Percentiles rank a stretch among this genome's conserved stretches.
Evolutionary conservation across 2,329 filamentous ascomycete genomes (phyloP).

Genomic region (Fusarium devonianum): DNA sequence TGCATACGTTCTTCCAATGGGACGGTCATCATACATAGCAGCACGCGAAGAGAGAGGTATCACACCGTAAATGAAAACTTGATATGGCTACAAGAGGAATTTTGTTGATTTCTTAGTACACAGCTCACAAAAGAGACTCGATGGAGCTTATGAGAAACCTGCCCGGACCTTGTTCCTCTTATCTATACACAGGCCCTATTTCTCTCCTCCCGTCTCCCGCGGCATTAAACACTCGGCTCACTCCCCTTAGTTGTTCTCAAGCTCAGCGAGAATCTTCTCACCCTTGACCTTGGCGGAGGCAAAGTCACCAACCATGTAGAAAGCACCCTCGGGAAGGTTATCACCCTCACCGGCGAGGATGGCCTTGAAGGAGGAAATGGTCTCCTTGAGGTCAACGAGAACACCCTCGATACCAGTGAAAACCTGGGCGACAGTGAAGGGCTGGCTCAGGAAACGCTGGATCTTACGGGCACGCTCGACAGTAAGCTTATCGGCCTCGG

Average conservation of each 20-base stretch:
- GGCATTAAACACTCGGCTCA: conserved; percentile 47
- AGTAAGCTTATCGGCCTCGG: conserved; percentile 98
- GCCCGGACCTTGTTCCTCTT: conserved; percentile 59
- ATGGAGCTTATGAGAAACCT: conserved; percentile 62
- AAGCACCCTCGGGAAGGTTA: conserved; percentile 87
- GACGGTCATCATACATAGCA: too few species aligned
- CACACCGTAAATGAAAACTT: conserved; percentile 39
- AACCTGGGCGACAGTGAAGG: conserved; percentile 87
- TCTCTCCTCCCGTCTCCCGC: conserved; percentile 44
- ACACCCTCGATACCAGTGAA: conserved; percentile 95
- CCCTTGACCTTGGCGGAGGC: conserved; percentile 93
- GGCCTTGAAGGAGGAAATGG: conserved; percentile 95
- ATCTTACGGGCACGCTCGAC: conserved; percentile 99
- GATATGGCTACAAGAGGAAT: conserved; percentile 54
- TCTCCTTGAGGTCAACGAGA: conserved; percentile 98
- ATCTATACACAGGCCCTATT: conserved; percentile 63
- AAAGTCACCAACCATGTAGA: conserved; percentile 99
- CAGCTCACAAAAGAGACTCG: conserved; percentile 67
- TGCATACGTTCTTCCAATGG: too few species aligned
- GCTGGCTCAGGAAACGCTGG: conserved; percentile 99
- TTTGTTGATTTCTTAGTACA: conserved; percentile 65
- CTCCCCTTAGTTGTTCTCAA: conserved; percentile 68
- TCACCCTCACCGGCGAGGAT: conserved; percentile 96
- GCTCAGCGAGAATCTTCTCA: conserved; percentile 98
- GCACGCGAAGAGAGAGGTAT: background rate